Evolutionary conservation across 2,329 filamentous ascomycete species (phyloP).

Genomic region (Byssothecium circinans): DNA sequence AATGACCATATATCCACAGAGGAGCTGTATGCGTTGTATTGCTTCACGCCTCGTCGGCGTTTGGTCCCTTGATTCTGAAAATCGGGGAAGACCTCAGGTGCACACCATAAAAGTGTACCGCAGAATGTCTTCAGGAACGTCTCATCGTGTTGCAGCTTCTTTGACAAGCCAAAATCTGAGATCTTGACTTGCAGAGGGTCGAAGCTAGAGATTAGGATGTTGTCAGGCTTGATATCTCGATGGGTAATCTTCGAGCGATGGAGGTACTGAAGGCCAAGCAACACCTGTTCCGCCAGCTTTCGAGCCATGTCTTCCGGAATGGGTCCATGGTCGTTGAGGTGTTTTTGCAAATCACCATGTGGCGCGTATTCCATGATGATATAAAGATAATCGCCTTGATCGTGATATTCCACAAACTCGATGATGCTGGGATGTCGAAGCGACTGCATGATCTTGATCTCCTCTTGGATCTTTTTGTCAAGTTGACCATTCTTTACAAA

Average conservation of each 20-base stretch:
- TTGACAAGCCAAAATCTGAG: conserved; percentile 95
- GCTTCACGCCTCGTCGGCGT: conserved; percentile 57
- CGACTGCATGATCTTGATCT: conserved; percentile 92
- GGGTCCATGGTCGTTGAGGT: conserved; percentile 62
- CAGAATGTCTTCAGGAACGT: conserved; percentile 97
- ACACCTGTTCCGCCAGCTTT: conserved; percentile 72
- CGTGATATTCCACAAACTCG: conserved; percentile 84
- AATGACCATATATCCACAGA: conserved; percentile 97
- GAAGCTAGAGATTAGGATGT: conserved; percentile 78
- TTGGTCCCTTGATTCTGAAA: conserved; percentile 64
- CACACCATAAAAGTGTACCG: conserved; percentile 92
- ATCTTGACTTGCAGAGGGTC: conserved; percentile 82
- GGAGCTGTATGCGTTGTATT: conserved; percentile 73
- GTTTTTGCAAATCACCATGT: conserved; percentile 78
- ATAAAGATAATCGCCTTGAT: conserved; percentile 78
- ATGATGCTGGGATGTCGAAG: conserved; percentile 89
- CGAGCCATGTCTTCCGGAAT: conserved; percentile 71
- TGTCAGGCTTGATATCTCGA: conserved; percentile 98
- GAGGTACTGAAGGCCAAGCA: conserved; percentile 82
- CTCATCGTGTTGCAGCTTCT: conserved; percentile 85
- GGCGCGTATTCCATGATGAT: conserved; percentile 97
- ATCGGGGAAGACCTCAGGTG: conserved; percentile 92
- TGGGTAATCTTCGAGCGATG: conserved; percentile 90
- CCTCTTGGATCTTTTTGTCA: conserved; percentile 91
- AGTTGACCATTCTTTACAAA: conserved; percentile 92